Evolutionary conservation across 371 early-diverging fungal genomes (phyloP).

Genomic region (Phascolomyces articulosus): DNA sequence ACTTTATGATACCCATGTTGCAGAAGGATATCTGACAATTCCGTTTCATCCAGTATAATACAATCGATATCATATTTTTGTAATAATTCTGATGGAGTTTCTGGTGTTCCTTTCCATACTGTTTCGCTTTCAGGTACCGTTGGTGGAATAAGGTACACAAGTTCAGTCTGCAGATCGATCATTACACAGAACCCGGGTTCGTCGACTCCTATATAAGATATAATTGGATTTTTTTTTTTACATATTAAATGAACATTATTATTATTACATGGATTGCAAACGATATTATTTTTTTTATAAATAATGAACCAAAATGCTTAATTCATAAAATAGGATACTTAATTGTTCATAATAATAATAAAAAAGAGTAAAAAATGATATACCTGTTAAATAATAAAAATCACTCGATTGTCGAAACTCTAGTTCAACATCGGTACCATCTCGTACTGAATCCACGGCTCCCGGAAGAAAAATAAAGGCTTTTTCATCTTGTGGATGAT

Average conservation of each 20-base stretch:
- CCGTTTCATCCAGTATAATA: conserved; percentile 33
- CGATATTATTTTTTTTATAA: too few relatives aligned
- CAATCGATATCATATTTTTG: conserved; percentile 55
- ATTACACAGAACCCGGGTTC: conserved; percentile 55
- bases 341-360: neutral
- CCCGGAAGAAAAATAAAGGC: conserved; percentile 45
- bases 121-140: conserved; percentile 39
- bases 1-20: neutral
- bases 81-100: conserved; percentile 34
- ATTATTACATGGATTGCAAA: too few relatives aligned
- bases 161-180: conserved; percentile 34
- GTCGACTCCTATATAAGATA: conserved; percentile 39
- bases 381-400: conserved; percentile 61
- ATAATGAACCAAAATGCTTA: too few relatives aligned
- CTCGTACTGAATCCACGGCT: conserved; percentile 27
- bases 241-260: too few relatives aligned
- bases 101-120: conserved; percentile 58
- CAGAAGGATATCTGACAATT: conserved; percentile 11
- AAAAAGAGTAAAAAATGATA: neutral
- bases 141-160: conserved; percentile 51
- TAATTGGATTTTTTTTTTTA: too few relatives aligned
- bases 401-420: conserved; percentile 61
- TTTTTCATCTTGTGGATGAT: neutral
- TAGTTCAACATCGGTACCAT: conserved; percentile 58
- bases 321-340: too few relatives aligned